These are phyloP conservation scores for Boeremia exigua DNA, from an alignment of 2,329 filamentous ascomycete genomes.

Conservation along the genomic window DNA sequence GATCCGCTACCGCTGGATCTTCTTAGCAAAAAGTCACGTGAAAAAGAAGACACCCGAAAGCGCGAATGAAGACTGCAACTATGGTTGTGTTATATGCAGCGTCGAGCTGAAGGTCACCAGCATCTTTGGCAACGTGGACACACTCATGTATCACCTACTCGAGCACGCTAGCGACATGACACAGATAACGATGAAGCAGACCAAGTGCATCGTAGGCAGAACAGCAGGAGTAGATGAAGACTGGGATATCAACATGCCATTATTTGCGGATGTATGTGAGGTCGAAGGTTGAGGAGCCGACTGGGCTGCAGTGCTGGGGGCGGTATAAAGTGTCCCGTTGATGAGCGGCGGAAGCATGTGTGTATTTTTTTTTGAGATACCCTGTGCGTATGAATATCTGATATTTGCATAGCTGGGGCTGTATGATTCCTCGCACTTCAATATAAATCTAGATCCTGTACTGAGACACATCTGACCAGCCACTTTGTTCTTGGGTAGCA, in stretches of 20 bases:
- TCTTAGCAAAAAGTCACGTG: constrained; percentile 47
- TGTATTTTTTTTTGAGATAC: not conserved
- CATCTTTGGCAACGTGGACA: constrained; percentile 48
- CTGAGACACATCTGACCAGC: not conserved
- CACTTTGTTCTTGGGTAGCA: no score
- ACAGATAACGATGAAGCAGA: constrained; percentile 38
- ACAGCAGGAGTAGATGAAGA: constrained; percentile 39
- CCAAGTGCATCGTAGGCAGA: constrained; percentile 46
- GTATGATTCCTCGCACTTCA: not conserved
- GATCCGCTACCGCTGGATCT: constrained; percentile 48
- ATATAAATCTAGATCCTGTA: not conserved
- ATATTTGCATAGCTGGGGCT: not conserved
- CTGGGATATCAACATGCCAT: constrained; percentile 48
- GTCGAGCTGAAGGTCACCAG: constrained; percentile 40
- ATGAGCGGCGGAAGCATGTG: not conserved
- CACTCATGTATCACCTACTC: constrained; percentile 49
- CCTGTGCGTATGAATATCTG: not conserved
- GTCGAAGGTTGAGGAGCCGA: constrained; percentile 2
- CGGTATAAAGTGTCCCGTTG: not conserved
- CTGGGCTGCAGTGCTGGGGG: not conserved
- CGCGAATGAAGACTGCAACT: constrained; percentile 31
- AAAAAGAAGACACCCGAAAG: constrained; percentile 23
- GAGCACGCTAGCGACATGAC: constrained; percentile 43
- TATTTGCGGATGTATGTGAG: constrained; percentile 23
- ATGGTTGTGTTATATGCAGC: constrained; percentile 47